Evolutionary conservation across 768 basidiomycete species (phyloP), one percentile per base, ranked within the genome.

Genomic region (Amanita subjunquillea): DNA sequence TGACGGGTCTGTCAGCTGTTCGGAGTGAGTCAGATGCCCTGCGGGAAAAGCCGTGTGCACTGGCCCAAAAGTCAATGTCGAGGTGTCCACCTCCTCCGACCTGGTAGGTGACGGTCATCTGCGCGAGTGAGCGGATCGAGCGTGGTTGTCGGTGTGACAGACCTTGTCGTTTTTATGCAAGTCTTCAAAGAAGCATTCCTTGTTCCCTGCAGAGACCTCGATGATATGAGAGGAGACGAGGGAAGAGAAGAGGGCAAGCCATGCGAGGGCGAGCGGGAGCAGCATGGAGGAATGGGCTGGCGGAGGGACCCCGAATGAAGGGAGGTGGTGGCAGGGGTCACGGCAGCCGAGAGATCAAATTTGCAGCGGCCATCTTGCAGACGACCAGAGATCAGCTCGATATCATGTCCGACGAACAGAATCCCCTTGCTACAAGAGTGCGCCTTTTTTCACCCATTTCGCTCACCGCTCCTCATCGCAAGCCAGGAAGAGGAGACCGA

Each of bases 101-200:
- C 76, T 99, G 96, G 65, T 98, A 99, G 37, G 95, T 96, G 47
- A 99, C 89, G 23, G 95, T 95, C 96, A 99, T 98, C 94, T 97
- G 61, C 10, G 30, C 17, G 52, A 38, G 57, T 58, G 22, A 49
- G 50, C 7, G 32, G 32, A 32, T 32, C 44, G 20, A 13, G 22
- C 13, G 46, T 15, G 23, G 55, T 17, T 42, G 37, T 40, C 34
- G 5, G 42, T n/a, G 43, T 4, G 51, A 38, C 23, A 37, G 60
- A 87, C 90, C 76, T 93, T 89, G 82, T 95, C 92, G 65, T 91
- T 82, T 57, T 79, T 72, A 61, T 93, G 90, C 9, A 94, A 77
- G 70, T 95, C 92, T 68, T 96, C 93, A 64, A 96, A 95, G 75
- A 91, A 96, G 69, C 92, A 96, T 63, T 95, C 92, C 63, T 91